phyloP scores from a whole-genome alignment of 2,329 filamentous ascomycete genomes.

The Sphaerostilbella broomeana region DNA sequence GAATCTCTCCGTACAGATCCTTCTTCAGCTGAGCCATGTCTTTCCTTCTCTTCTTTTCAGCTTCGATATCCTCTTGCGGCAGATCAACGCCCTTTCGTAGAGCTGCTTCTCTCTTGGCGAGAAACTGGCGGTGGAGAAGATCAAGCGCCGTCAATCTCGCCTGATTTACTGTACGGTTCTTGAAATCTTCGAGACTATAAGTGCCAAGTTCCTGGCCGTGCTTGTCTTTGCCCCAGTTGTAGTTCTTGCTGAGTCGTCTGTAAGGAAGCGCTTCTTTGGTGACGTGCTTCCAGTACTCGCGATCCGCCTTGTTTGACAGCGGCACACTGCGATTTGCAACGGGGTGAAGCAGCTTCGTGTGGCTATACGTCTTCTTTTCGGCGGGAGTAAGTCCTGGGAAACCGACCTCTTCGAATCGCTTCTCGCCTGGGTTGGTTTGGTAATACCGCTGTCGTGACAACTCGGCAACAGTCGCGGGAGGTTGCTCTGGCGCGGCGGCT shows the following conservation, averaged over 20 bases:
- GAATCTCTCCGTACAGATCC: constrained; percentile 47
- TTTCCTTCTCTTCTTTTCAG: constrained; percentile 40
- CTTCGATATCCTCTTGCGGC: constrained; percentile 34
- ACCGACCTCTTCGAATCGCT: constrained; percentile 39
- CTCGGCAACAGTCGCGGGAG: constrained; percentile 42
- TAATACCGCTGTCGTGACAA: constrained; percentile 42
- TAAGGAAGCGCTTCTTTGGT: constrained; percentile 46
- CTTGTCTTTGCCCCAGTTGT: constrained; percentile 46
- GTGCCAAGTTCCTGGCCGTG: constrained; percentile 43
- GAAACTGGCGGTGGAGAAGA: constrained; percentile 40
- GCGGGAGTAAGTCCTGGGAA: constrained; percentile 38
- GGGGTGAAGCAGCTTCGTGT: constrained; percentile 39
- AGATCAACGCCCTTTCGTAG: constrained; percentile 20
- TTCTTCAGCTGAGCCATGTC: constrained; percentile 46
- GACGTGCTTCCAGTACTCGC: constrained; percentile 52
- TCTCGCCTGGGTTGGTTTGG: constrained; percentile 44
- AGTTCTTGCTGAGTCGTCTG: constrained; percentile 34
- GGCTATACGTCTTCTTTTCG: constrained; percentile 44
- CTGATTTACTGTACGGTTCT: constrained; percentile 36
- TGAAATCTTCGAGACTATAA: constrained; percentile 41
- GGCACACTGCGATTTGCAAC: constrained; percentile 30
- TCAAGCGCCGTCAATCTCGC: constrained; percentile 37
- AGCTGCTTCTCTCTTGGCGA: constrained; percentile 29
- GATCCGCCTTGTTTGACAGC: constrained; percentile 42
- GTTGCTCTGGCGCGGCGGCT: constrained; percentile 25